Conservation (phyloP, 257 asterid species). For the Nicotiana otophora region DNA sequence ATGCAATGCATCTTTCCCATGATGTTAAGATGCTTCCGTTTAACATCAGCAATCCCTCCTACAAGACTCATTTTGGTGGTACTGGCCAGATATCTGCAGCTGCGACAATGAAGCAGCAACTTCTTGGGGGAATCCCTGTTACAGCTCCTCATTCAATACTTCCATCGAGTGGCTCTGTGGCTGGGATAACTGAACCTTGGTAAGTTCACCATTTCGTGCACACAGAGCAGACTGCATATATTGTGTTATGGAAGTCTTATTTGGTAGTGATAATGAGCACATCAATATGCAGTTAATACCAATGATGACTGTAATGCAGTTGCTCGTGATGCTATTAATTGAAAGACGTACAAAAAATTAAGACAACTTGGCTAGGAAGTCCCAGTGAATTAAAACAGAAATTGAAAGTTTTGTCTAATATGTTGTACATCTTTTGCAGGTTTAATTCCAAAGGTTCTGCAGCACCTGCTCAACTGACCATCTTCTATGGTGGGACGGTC, state of each 20-base stretch:
- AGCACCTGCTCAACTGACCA: constrained; percentile 59
- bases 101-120: constrained; percentile 34
- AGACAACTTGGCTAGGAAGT: not conserved
- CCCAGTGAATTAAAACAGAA: not conserved
- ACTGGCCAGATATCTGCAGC: constrained; percentile 30
- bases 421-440: constrained; percentile 26
- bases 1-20: constrained; percentile 14
- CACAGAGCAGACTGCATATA: not conserved
- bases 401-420: not conserved
- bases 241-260: not conserved
- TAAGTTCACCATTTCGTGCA: constrained; percentile 15
- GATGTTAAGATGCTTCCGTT: constrained; percentile 33
- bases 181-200: constrained; percentile 51
- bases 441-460: constrained; percentile 31
- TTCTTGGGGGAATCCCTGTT: constrained; percentile 43
- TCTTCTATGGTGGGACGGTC: constrained; percentile 68
- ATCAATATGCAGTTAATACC: not conserved
- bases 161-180: constrained; percentile 29
- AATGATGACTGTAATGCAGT: not conserved
- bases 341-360: not conserved
- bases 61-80: constrained; percentile 28
- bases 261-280: not conserved
- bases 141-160: constrained; percentile 26
- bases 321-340: not conserved
- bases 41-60: constrained; percentile 24